These are phyloP conservation scores for Plasmodium yoelii DNA, from an alignment of 169 alveolate genomes.

Conservation along the genomic window DNA sequence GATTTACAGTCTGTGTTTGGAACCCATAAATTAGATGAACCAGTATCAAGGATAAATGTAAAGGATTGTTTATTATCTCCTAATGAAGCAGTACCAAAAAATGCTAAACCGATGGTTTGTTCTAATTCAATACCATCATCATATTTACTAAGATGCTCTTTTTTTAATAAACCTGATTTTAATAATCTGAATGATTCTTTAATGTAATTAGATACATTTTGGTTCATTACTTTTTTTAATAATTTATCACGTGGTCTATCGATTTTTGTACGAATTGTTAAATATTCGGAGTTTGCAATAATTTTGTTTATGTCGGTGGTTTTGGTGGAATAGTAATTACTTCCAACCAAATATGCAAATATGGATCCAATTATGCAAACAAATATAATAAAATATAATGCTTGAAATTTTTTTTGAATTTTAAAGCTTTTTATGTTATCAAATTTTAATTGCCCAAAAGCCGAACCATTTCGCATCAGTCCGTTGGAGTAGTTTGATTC, in stretches of 20 bases:
- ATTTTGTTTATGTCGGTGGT: conserved; percentile 9
- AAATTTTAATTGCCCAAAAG: conserved; percentile 37
- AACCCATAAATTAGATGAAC: conserved; percentile 88
- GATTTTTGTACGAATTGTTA: conserved; percentile 31
- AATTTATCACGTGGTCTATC: conserved; percentile 53
- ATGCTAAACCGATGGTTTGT: conserved; percentile 30
- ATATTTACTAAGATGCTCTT: conserved; percentile 29
- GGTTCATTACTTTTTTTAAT: conserved; percentile 18
- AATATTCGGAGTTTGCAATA: conserved; percentile 25
- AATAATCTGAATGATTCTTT: conserved; percentile 30
- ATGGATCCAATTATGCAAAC: conserved; percentile 29
- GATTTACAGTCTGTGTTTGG: conserved; percentile 79
- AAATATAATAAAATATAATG: conserved; percentile 32
- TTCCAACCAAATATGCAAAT: conserved; percentile 25
- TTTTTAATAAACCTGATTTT: conserved; percentile 26
- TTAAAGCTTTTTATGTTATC: conserved; percentile 37
- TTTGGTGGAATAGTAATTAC: conserved; percentile 7
- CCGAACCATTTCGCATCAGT: conserved; percentile 31
- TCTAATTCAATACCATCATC: conserved; percentile 64
- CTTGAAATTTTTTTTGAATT: conserved; percentile 53
- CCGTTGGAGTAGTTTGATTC: conserved; percentile 34
- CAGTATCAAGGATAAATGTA: conserved; percentile 81
- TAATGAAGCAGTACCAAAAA: conserved; percentile 55
- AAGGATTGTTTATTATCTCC: conserved; percentile 61
- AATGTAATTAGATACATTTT: conserved; percentile 25